phyloP scores from a whole-genome alignment of 257 asterid genomes.

The Solanum chiquidenum region DNA sequence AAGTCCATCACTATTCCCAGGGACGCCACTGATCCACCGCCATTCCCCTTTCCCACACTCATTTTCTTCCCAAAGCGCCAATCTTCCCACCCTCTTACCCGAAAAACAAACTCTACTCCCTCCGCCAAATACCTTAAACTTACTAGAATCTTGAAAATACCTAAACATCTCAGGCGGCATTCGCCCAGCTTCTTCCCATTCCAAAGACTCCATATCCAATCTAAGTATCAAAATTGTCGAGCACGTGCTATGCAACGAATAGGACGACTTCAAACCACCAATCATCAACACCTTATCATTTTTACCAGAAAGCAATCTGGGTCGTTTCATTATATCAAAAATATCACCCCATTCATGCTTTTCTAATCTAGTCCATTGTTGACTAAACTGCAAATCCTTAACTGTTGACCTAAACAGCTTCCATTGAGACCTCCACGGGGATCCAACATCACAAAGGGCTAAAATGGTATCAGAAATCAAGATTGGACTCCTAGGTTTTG shows the following conservation, averaged over 20 bases:
- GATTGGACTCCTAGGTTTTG: conserved; percentile 87
- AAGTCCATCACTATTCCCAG: conserved; percentile 86
- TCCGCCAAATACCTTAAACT: conserved; percentile 96
- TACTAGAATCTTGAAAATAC: conserved; percentile 70
- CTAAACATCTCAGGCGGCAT: conserved; percentile 86
- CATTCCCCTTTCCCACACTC: conserved; percentile 53
- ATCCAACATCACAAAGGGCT: conserved; percentile 78
- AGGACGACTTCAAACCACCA: conserved; percentile 72
- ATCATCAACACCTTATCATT: conserved; percentile 63
- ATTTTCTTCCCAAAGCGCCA: conserved; percentile 80
- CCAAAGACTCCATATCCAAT: conserved; percentile 74
- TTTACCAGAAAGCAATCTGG: conserved; percentile 63
- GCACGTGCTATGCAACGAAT: conserved; percentile 66
- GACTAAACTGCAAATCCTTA: conserved; percentile 29
- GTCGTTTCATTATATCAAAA: conserved; percentile 70
- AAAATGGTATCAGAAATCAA: conserved; percentile 54
- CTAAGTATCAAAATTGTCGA: conserved; percentile 76
- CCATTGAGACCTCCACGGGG: conserved; percentile 98
- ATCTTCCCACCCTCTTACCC: conserved; percentile 73
- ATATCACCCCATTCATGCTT: conserved; percentile 89
- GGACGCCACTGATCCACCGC: conserved; percentile 79
- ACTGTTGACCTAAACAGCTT: conserved; percentile 58
- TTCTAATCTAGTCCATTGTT: conserved; percentile 76
- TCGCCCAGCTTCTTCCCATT: conserved; percentile 93
- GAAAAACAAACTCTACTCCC: conserved; percentile 79